Conservation (phyloP, 805 yeast species). For the Cyberlindnera maclurae region DNA sequence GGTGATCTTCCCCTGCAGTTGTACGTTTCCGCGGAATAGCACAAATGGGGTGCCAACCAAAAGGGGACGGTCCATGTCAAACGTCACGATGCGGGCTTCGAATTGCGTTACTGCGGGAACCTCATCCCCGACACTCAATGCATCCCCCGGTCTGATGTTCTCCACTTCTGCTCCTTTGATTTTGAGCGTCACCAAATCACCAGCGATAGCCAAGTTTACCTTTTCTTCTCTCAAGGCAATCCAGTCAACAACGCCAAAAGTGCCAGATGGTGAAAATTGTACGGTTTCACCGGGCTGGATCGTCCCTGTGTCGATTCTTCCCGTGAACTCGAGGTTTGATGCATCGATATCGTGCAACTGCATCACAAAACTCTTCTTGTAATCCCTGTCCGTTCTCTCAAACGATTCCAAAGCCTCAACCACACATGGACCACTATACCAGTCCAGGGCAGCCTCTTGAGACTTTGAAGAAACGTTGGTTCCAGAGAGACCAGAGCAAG, state of each 20-base stretch:
- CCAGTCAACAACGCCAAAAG: constrained; percentile 84
- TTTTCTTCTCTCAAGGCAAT: constrained; percentile 86
- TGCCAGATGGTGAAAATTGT: constrained; percentile 85
- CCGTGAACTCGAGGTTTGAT: constrained; percentile 89
- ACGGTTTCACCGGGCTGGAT: constrained; percentile 90
- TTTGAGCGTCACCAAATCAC: constrained; percentile 89
- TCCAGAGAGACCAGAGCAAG: constrained; percentile 90
- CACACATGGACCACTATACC: constrained; percentile 60
- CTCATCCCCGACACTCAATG: constrained; percentile 84
- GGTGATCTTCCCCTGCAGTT: constrained; percentile 85
- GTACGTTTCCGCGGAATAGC: constrained; percentile 88
- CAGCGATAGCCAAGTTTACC: constrained; percentile 74
- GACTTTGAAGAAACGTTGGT: constrained; percentile 81
- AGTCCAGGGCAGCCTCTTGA: constrained; percentile 36
- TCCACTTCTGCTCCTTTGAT: constrained; percentile 85
- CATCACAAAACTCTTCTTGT: constrained; percentile 82
- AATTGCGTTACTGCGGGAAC: constrained; percentile 76
- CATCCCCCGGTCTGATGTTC: constrained; percentile 92
- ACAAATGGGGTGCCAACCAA: constrained; percentile 90
- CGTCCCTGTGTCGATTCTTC: constrained; percentile 89
- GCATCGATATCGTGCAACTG: constrained; percentile 81
- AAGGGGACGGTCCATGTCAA: constrained; percentile 91
- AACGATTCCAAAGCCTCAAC: constrained; percentile 80
- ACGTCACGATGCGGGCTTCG: constrained; percentile 77
- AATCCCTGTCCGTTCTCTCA: constrained; percentile 75